Evolutionary conservation across 345 rosid genomes (phyloP), one percentile per base, ranked within the genome.

Genomic region (Camelina sativa): DNA sequence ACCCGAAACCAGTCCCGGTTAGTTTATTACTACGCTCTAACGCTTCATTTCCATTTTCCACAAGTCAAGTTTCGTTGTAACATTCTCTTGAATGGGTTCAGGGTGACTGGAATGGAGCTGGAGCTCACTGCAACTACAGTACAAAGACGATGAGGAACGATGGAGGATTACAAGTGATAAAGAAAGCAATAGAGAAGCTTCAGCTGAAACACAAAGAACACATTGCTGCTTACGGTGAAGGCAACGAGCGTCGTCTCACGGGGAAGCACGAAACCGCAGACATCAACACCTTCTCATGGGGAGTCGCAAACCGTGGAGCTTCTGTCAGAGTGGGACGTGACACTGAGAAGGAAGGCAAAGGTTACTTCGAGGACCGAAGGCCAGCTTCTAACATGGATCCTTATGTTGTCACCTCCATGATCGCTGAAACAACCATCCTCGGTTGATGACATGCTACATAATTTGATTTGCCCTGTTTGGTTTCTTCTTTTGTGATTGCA

Each of bases 51-150:
- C 13, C 28, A 25, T 25, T 25, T 25, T 3, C 50, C 11, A 58
- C 3, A 22, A 41, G 37, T 53, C 1, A 10, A 22, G 12, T 5
- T 3, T 12, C 40, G 35, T 30, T 19, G 11, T 52, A 32, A 75
- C 61, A 16, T n/a, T 41, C 22, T 41, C 22, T 41, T 43, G 16
- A 34, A 53, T 74, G 15, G 7, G 10, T 32, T 44, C 40, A 92
- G 97, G 98, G 97, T 44, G 96, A 94, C 10, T 91, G 96, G 98
- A 91, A 91, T 47, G 96, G 97, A 17, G 95, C 98, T 34, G 97
- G 98, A 16, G 97, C 98, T 4, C 98, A 94, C 79, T 82, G 93
- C 30, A 94, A 91, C 79, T 94, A 88, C 88, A 91, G 97, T 58
- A 91, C 93, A 46, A 88, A 91, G 82, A 80, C 97, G 8, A 94